phyloP scores from a whole-genome alignment of 306 rosid genomes.

The Betula pendula region DNA sequence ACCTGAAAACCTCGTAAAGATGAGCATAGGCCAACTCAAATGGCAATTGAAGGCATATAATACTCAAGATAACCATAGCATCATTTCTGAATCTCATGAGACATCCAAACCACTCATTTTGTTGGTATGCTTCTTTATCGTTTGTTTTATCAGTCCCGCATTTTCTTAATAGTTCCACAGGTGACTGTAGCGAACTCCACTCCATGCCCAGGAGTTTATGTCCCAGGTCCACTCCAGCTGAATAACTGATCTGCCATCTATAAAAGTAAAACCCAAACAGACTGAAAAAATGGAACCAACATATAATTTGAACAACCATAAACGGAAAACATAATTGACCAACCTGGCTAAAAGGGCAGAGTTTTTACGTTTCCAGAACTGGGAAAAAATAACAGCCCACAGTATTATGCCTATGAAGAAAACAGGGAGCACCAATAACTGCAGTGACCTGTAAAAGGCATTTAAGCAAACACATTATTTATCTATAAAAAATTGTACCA shows the following conservation, averaged over 20 bases:
- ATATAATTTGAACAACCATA: neutral
- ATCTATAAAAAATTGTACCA: slow-evolving; percentile 21
- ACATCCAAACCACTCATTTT: slow-evolving; percentile 85
- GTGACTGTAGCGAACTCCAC: slow-evolving; percentile 47
- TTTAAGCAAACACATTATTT: slow-evolving; percentile 16
- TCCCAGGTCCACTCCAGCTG: slow-evolving; percentile 50
- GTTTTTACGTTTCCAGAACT: slow-evolving; percentile 97
- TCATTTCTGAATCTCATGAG: slow-evolving; percentile 87
- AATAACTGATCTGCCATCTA: slow-evolving; percentile 81
- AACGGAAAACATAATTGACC: slow-evolving; percentile 9
- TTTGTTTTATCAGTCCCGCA: slow-evolving; percentile 58
- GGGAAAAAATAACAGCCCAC: slow-evolving; percentile 92
- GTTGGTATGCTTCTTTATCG: slow-evolving; percentile 68
- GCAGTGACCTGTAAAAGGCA: slow-evolving; percentile 60
- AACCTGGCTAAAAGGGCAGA: slow-evolving; percentile 88
- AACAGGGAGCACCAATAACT: slow-evolving; percentile 67
- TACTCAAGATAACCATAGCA: slow-evolving; percentile 72
- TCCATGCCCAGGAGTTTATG: slow-evolving; percentile 53
- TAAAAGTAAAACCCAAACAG: slow-evolving; percentile 22
- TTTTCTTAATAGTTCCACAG: slow-evolving; percentile 50
- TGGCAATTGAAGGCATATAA: slow-evolving; percentile 93
- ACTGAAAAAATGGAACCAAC: neutral
- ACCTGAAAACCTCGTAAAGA: slow-evolving; percentile 67
- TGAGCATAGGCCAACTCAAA: slow-evolving; percentile 97
- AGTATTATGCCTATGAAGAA: slow-evolving; percentile 71